Percentiles rank a stretch among this genome's conserved stretches.
phyloP scores from a whole-genome alignment of 768 basidiomycete genomes.

The Cystofilobasidium macerans region DNA sequence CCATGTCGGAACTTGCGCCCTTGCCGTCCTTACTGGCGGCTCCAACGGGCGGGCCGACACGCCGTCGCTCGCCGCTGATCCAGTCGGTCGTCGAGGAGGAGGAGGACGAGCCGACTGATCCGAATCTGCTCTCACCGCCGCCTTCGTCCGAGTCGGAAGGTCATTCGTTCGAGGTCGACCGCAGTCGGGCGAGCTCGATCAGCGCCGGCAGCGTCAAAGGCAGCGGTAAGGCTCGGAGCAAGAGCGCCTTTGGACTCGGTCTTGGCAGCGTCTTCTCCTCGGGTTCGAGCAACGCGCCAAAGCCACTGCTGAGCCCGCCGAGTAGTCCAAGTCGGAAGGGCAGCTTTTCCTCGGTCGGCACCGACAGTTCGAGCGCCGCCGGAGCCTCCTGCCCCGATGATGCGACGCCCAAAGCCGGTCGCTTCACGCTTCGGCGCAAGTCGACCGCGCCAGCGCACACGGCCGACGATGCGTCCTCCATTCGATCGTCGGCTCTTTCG shows the following conservation, averaged over 20 bases:
- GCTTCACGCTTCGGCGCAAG: neutral
- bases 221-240: neutral
- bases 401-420: neutral
- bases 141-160: conserved; percentile 3
- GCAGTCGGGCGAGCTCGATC: neutral
- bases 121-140: conserved; percentile 7
- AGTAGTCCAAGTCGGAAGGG: neutral
- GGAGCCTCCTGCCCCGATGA: neutral
- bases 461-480: neutral
- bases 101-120: conserved; percentile 7
- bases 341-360: neutral
- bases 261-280: conserved; percentile 4
- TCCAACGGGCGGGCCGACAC: neutral
- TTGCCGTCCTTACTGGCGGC: neutral
- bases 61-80: conserved; percentile 21
- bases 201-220: neutral
- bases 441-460: neutral
- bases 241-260: neutral
- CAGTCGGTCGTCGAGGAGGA: conserved; percentile 26
- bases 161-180: neutral
- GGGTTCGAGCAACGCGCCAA: neutral
- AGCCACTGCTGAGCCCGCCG: neutral
- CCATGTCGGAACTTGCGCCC: neutral
- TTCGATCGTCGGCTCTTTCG: neutral
- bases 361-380: neutral